Evolutionary conservation across 139 green algal genomes (phyloP).

Genomic region (Pycnococcus provasolii): DNA sequence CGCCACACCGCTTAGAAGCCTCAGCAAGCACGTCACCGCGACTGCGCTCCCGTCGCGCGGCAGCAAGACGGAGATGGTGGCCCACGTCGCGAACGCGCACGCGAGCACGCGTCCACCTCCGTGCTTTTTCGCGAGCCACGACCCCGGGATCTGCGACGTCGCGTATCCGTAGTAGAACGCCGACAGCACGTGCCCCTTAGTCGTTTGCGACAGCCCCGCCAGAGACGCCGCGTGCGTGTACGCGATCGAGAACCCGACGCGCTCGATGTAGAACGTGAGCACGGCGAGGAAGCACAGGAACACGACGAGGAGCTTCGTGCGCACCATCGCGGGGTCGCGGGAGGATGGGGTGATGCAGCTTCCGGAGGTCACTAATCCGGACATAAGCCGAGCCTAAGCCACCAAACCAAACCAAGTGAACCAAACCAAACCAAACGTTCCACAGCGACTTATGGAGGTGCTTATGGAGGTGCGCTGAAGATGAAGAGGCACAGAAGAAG

Average conservation of each 20-base stretch:
- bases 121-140: conserved; percentile 76
- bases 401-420: too few species aligned
- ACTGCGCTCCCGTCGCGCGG: conserved; percentile 33
- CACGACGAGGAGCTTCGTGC: too few species aligned
- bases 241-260: conserved; percentile 87
- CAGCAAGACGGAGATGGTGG: conserved; percentile 57
- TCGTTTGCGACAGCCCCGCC: conserved; percentile 22
- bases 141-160: conserved; percentile 86
- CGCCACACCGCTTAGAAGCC: conserved; percentile 66
- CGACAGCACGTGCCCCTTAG: conserved; percentile 84
- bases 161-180: conserved; percentile 96
- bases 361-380: too few species aligned
- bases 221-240: conserved; percentile 75
- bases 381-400: too few species aligned
- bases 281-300: conserved; percentile 63
- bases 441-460: too few species aligned
- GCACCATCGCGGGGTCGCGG: too few species aligned
- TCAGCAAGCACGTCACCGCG: conserved; percentile 27
- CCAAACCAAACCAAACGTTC: too few species aligned
- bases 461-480: too few species aligned
- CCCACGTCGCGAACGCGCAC: conserved; percentile 73
- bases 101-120: conserved; percentile 69
- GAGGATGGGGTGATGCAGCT: too few species aligned
- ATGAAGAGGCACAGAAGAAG: too few species aligned
- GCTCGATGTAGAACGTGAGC: conserved; percentile 79